Evolutionary conservation across 192 early-diverging fungal genomes (phyloP), one percentile per base, ranked within the genome.

Genomic region (Funneliformis mosseae): DNA sequence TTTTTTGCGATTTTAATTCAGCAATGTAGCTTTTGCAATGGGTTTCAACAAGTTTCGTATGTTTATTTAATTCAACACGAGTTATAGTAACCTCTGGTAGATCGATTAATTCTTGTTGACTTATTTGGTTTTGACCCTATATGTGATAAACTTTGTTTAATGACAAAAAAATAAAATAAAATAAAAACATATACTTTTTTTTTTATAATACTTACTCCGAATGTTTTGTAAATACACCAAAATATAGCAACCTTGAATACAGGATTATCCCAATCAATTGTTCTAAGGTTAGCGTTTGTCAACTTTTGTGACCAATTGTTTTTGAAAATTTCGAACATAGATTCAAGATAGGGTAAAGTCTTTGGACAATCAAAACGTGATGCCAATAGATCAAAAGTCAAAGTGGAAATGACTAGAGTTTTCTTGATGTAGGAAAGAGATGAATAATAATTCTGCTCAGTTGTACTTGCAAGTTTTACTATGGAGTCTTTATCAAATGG

Each of bases 201-300:
- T 66, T 8, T 8, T 33, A 39, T 68, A 18, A 50, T 25, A 50
- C 46, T 74, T 59, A 23, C 73, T 16, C 48, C 48, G 12, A 74
- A 27, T 27, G 39, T 21, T 23, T 74, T 74, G 25, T 48, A 50
- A n/a, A 42, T 11, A 48, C 45, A 74, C 73, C 73, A 46, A 59
- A 74, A 74, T 74, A 59, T n/a, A 11, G 73, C 73, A 46, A 48
- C 50, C 28, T 74, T 59, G 59, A 48, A 74, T 27, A 74, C 39
- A n/a, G 12, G 27, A 48, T 74, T 33, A 48, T 59, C 1, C 73
- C 73, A 74, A 59, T 74, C 46, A 14, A 74, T 74, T 50, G 21
- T n/a, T 48, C 42, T 14, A 33, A 25, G 55, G 27, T 50, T 38
- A 27, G 73, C 73, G 4, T n/a, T 45, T 23, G 33, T 74, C 16